Evolutionary conservation across 192 early-diverging fungal species (phyloP).

Genomic region (Coemansia sp.): DNA sequence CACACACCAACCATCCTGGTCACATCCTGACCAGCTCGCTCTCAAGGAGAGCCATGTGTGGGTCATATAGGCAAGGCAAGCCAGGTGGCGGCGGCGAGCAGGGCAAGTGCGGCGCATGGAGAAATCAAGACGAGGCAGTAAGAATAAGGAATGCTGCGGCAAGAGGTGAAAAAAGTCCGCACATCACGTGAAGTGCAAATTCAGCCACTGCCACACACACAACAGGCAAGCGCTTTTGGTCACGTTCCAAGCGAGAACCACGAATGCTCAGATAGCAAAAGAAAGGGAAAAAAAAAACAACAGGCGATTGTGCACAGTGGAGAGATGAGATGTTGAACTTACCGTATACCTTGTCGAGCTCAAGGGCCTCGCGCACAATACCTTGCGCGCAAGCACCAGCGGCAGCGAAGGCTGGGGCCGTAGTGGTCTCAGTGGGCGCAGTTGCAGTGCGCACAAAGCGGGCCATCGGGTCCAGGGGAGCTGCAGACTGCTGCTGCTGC

Average conservation of each 20-base stretch:
- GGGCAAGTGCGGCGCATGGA: slow-evolving; percentile 5
- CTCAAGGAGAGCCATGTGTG: neutral
- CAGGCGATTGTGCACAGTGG: neutral
- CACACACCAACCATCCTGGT: neutral
- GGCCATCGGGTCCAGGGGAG: slow-evolving; percentile 16
- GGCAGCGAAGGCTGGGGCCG: neutral
- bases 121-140: slow-evolving; percentile 4
- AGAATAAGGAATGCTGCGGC: neutral
- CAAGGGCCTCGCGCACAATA: slow-evolving; percentile 50
- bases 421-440: slow-evolving; percentile 27
- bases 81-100: slow-evolving; percentile 6
- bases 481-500: slow-evolving; percentile 26
- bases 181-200: slow-evolving; percentile 38
- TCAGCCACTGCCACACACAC: slow-evolving; percentile 29
- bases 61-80: slow-evolving; percentile 3
- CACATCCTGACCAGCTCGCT: no score
- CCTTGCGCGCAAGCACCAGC: slow-evolving; percentile 32
- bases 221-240: neutral
- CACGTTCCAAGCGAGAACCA: neutral
- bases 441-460: slow-evolving; percentile 44
- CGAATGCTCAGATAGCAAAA: neutral
- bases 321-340: slow-evolving; percentile 23
- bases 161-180: slow-evolving; percentile 2
- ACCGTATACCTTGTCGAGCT: slow-evolving; percentile 58
- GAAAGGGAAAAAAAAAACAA: neutral